Percentiles rank a stretch among this genome's conserved stretches.
These are phyloP conservation scores for Claviceps sp. DNA, from an alignment of 2,329 filamentous ascomycete genomes.

Conservation along the genomic window DNA sequence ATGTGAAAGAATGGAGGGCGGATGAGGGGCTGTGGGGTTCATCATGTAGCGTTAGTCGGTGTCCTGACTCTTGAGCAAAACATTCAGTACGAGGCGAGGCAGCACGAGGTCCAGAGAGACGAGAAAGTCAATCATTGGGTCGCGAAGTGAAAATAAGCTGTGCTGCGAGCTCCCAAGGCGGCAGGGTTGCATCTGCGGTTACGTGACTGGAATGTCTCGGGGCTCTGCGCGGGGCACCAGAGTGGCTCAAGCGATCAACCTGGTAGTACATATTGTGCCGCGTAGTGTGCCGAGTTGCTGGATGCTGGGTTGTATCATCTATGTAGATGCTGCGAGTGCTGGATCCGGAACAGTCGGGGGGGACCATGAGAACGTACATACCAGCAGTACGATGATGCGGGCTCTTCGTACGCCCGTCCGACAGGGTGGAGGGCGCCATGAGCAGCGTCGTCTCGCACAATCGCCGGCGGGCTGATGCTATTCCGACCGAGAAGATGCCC, in stretches of 20 bases:
- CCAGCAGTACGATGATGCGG: conserved; percentile 7
- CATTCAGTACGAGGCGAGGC: not conserved
- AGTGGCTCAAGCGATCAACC: not conserved
- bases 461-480: too few relatives aligned
- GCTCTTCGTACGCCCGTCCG: not conserved
- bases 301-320: not conserved
- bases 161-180: not conserved
- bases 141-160: not conserved
- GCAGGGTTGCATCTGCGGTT: conserved; percentile 1
- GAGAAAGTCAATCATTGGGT: not conserved
- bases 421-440: conserved; percentile 9
- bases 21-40: conserved; percentile 1
- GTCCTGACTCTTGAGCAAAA: not conserved
- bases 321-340: not conserved
- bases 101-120: not conserved
- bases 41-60: not conserved
- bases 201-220: not conserved
- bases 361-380: conserved; percentile 4
- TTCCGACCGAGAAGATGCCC: too few relatives aligned
- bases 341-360: conserved; percentile 7
- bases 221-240: not conserved
- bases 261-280: not conserved
- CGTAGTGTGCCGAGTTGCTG: not conserved
- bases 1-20: not conserved
- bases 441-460: not conserved